phyloP scores from a whole-genome alignment of 176 grass and related monocot genomes.

The Carex littledalei region DNA sequence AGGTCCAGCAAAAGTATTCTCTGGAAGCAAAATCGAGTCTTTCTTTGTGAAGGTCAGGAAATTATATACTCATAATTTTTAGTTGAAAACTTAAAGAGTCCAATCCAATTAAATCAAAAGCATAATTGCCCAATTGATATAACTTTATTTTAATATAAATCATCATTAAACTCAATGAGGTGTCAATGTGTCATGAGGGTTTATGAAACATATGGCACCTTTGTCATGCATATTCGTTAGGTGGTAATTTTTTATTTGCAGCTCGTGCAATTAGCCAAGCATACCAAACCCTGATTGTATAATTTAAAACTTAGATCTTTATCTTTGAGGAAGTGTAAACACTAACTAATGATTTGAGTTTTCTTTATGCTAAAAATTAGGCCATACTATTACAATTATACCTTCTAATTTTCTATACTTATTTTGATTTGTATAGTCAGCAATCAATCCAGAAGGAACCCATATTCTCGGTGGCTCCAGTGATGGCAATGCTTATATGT shows the following conservation, averaged over 20 bases:
- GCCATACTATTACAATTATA: neutral
- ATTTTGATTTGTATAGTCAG: slow-evolving; percentile 40
- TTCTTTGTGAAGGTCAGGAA: slow-evolving; percentile 87
- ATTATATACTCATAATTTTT: neutral
- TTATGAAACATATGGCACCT: neutral
- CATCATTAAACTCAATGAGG: neutral
- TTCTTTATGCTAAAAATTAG: slow-evolving; percentile 3
- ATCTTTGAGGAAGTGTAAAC: neutral
- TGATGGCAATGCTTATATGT: slow-evolving; percentile 77
- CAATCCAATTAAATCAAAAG: neutral
- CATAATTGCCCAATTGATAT: neutral
- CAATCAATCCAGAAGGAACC: slow-evolving; percentile 74
- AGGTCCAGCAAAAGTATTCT: slow-evolving; percentile 67
- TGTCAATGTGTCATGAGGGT: neutral
- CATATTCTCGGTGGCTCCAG: slow-evolving; percentile 87
- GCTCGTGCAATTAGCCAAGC: neutral
- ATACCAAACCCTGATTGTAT: neutral
- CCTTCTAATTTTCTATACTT: neutral
- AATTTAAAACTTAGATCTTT: neutral
- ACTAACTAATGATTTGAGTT: neutral
- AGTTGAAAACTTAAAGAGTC: neutral
- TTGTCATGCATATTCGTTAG: neutral
- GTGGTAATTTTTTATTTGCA: neutral
- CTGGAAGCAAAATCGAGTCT: slow-evolving; percentile 86
- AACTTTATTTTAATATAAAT: neutral